Base-by-base conservation (phyloP, 1,284 basidiomycete genomes). In the Cutaneotrichosporon sp. region DNA sequence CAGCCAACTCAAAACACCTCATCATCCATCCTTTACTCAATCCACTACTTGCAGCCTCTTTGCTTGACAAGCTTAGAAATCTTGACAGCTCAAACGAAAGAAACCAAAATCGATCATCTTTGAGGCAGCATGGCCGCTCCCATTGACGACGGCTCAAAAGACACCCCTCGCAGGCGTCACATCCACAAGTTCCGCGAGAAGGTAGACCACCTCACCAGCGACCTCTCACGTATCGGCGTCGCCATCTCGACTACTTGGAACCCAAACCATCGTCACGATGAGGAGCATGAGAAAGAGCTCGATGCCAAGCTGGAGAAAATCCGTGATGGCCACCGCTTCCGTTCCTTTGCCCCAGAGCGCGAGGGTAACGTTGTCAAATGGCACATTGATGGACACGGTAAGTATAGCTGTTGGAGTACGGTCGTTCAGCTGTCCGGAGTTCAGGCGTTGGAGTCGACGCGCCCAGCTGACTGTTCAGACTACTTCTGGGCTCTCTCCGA, bases 401-500 rank as follows among this genome's bases (percentile, higher is more conserved):
- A 43, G 49, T 50, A n/a, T 26, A 22, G 20, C 32, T 34, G 14
- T 11, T 9, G 10, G 7, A 14, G 20, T 24, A 4, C n/a, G n/a
- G n/a, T n/a, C n/a, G n/a, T n/a, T n/a, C n/a, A n/a, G n/a, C n/a
- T n/a, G n/a, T n/a, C n/a, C n/a, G n/a, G n/a, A n/a, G n/a, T n/a
- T n/a, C n/a, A n/a, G n/a, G n/a, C n/a, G n/a, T n/a, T n/a, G n/a
- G n/a, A n/a, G n/a, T n/a, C n/a, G n/a, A n/a, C n/a, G n/a, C n/a
- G n/a, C n/a, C 19, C 31, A 7, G 39, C 34, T 57, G 37, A 51
- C 49, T 17, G n/a, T n/a, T 3, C 44, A 66, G 78, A 96, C 76
- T 96, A 93, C 72, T 88, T 96, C 80, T 94, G 87, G 81, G 91
- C 92, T 0, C 71, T 94, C 27, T 90, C 88, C 3, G 90, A 92